A percentile compares a stretch with the other conserved stretches of the same genome.
These are phyloP conservation scores for Malassezia arunalokei DNA, from an alignment of 1,284 basidiomycete species.

Conservation along the genomic window DNA sequence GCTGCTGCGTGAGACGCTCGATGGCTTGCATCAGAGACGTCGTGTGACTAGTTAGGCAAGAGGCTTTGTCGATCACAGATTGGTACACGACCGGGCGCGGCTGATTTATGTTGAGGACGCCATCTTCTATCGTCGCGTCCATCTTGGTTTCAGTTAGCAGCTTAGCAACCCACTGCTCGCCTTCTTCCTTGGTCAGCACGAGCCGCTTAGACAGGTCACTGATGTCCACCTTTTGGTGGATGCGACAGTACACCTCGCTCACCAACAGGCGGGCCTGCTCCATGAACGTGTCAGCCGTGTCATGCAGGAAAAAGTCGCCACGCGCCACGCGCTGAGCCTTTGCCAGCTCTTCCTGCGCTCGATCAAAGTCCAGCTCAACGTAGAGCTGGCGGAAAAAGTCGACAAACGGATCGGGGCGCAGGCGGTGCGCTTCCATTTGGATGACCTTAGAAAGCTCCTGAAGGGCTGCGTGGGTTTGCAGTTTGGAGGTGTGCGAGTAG, in stretches of 20 bases:
- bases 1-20: conserved; percentile 50
- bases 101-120: conserved; percentile 88
- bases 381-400: conserved; percentile 86
- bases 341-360: conserved; percentile 68
- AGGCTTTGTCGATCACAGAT: conserved; percentile 87
- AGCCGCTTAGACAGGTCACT: conserved; percentile 84
- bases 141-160: conserved; percentile 90
- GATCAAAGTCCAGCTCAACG: conserved; percentile 79
- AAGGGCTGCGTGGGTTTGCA: conserved; percentile 38
- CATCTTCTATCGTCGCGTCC: conserved; percentile 95
- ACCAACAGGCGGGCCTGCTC: conserved; percentile 91
- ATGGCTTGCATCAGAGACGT: conserved; percentile 80
- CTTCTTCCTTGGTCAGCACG: conserved; percentile 81
- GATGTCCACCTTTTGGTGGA: conserved; percentile 92
- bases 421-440: conserved; percentile 44
- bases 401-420: conserved; percentile 86
- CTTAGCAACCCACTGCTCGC: conserved; percentile 98
- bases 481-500: conserved; percentile 29
- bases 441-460: conserved; percentile 42
- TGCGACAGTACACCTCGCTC: conserved; percentile 91
- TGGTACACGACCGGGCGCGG: conserved; percentile 83
- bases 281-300: conserved; percentile 81
- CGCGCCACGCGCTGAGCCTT: conserved; percentile 70
- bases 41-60: conserved; percentile 77
- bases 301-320: conserved; percentile 85